Evolutionary conservation across 2,329 filamentous ascomycete genomes (phyloP), one percentile per base, ranked within the genome.

Genomic region (Paraphoma sp.): DNA sequence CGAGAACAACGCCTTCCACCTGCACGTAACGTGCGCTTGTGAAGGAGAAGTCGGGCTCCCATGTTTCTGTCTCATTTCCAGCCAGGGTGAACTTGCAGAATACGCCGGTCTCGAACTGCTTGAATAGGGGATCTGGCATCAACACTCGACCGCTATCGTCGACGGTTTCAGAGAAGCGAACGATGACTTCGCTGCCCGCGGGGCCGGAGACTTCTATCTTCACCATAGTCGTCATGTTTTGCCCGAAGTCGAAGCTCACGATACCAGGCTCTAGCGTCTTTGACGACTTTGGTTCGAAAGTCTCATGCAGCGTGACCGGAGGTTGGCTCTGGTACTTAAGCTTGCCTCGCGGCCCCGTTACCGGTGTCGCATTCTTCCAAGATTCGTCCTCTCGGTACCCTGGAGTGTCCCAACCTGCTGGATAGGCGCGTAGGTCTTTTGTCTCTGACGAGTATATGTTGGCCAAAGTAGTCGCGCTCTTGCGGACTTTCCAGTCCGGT

Each of bases 11-110:
- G 23, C 78, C 76, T 53, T 80, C 78, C 31, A 80, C 63, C 48
- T 80, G 78, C 30, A 80, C 77, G 48, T 79, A 80, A 0, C 77
- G 69, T 1, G 78, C 78, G 42, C 75, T 76, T 3, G 78, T 80
- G 59, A 79, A 79, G 60, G 72, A 77, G 54, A 79, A 80, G 56
- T 80, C 78, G 0, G 78, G 78, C 36, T 70, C 65, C 77, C 77
- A 80, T 6, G 58, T 62, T 51, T 79, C 76, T 0, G 60, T 46
- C 0, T 67, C 71, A 0, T 53, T 67, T 0, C 76, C 75, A 1
- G 68, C 59, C 1, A 79, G 63, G 0, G 67, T 75, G 51, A 78
- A 65, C 6, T 76, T 78, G 28, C 75, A 79, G 63, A 77, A 79
- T 8, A 80, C 78, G 10, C 70, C 67, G 49, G 68, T 74, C 53